Conservation (phyloP, 31 red algal genomes). For the Odonthalia washingtoniensis region DNA sequence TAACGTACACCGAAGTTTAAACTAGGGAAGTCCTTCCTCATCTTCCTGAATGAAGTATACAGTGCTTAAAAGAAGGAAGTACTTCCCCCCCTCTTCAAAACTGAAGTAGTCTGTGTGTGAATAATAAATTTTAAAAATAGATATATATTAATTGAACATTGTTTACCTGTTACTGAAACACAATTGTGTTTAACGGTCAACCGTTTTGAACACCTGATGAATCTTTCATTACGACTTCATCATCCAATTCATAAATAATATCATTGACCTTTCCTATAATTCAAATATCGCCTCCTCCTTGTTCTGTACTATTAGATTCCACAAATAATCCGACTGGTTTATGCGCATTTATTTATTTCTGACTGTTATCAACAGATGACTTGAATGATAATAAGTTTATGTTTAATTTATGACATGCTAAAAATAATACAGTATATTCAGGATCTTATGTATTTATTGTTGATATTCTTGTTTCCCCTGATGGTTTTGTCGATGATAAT, state of each 20-base stretch:
- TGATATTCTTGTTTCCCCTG: slow-evolving; percentile 30
- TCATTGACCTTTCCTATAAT: slow-evolving; percentile 35
- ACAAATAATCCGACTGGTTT: slow-evolving; percentile 44
- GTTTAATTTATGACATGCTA: slow-evolving; percentile 36
- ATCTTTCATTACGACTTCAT: slow-evolving; percentile 30
- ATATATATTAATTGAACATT: no score
- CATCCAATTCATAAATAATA: slow-evolving; percentile 39
- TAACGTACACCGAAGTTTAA: no score
- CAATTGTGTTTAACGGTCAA: no score
- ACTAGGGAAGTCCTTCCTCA: no score
- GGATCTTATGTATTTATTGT: slow-evolving; percentile 21
- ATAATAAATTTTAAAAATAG: no score
- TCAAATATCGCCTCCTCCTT: not conserved
- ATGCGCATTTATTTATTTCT: slow-evolving; percentile 34
- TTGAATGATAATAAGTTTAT: slow-evolving; percentile 26
- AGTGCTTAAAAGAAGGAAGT: no score
- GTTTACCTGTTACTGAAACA: no score
- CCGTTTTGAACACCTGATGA: no score
- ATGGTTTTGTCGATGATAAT: not conserved
- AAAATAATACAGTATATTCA: slow-evolving; percentile 48
- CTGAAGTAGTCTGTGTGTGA: no score
- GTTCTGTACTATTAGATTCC: not conserved
- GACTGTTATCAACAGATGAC: slow-evolving; percentile 8
- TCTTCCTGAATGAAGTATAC: no score
- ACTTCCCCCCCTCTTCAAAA: no score